Percentiles rank a stretch among this genome's conserved stretches.
phyloP scores from a whole-genome alignment of 257 asterid genomes.

The Gardenia jasminoides region DNA sequence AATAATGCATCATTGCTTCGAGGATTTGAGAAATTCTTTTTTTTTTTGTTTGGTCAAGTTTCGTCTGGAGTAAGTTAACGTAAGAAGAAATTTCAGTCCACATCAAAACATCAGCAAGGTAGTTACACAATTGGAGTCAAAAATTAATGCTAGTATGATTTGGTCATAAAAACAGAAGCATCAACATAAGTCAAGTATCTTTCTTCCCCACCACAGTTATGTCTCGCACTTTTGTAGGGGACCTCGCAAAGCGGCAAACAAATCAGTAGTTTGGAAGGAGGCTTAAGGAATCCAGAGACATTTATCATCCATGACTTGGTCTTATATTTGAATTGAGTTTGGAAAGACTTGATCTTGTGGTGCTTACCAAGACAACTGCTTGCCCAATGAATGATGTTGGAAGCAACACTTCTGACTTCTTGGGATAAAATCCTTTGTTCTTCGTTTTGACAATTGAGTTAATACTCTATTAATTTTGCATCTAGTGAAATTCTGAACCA shows the following conservation, averaged over 20 bases:
- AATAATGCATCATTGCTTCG: too few species aligned
- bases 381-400: background rate
- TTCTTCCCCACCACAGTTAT: background rate
- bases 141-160: too few species aligned
- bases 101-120: background rate
- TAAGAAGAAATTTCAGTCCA: too few species aligned
- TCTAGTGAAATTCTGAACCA: too few species aligned
- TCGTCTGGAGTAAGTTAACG: background rate
- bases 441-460: too few species aligned
- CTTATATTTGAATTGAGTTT: background rate
- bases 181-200: background rate
- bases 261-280: background rate
- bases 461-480: too few species aligned
- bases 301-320: background rate
- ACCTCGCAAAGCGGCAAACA: background rate
- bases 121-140: too few species aligned
- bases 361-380: background rate
- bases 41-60: too few species aligned
- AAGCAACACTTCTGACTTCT: too few species aligned
- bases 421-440: too few species aligned
- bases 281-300: background rate
- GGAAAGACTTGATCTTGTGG: background rate
- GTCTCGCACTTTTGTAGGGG: background rate
- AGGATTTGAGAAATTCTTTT: too few species aligned
- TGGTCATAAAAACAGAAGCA: background rate